Evolutionary conservation across 2,329 filamentous ascomycete genomes (phyloP).

Genomic region (Diaporthe destruens): DNA sequence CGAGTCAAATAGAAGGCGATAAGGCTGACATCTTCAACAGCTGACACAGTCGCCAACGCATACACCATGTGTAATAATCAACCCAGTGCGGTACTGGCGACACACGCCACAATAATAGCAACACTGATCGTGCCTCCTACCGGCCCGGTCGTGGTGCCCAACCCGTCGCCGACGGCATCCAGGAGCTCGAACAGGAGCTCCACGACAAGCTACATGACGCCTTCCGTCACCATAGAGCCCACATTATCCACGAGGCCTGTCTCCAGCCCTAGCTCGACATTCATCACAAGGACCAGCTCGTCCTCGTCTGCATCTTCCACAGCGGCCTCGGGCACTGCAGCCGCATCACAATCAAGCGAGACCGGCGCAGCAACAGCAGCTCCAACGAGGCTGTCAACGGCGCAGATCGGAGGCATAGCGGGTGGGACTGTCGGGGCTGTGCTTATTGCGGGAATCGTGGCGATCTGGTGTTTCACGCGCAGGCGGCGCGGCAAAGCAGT

Average conservation of each 20-base stretch:
- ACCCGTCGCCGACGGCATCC: constrained; percentile 41
- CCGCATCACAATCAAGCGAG: constrained; percentile 25
- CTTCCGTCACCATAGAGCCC: constrained; percentile 36
- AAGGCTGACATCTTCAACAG: constrained; percentile 48
- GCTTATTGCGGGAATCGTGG: constrained; percentile 60
- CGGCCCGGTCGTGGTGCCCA: constrained; percentile 50
- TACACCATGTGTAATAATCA: constrained; percentile 70
- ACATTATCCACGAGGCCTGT: constrained; percentile 19
- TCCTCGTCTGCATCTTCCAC: constrained; percentile 36
- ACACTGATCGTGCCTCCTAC: constrained; percentile 61
- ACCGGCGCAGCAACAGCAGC: constrained; percentile 3
- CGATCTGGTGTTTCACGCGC: constrained; percentile 29
- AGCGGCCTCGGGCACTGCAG: not conserved
- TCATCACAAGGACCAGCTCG: constrained; percentile 79
- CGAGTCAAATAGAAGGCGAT: constrained; percentile 1
- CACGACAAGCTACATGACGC: constrained; percentile 37
- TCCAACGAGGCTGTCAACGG: constrained; percentile 49
- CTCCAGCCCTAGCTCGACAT: constrained; percentile 57
- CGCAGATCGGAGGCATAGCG: constrained; percentile 70
- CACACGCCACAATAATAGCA: constrained; percentile 69
- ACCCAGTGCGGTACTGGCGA: constrained; percentile 64
- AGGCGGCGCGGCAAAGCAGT: constrained; percentile 8
- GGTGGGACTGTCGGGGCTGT: constrained; percentile 65
- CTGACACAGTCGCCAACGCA: constrained; percentile 60
- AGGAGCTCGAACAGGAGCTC: constrained; percentile 39